Evolutionary conservation across 1,284 basidiomycete species (phyloP), one percentile per base, ranked within the genome.

Genomic region (Malassezia psittaci): DNA sequence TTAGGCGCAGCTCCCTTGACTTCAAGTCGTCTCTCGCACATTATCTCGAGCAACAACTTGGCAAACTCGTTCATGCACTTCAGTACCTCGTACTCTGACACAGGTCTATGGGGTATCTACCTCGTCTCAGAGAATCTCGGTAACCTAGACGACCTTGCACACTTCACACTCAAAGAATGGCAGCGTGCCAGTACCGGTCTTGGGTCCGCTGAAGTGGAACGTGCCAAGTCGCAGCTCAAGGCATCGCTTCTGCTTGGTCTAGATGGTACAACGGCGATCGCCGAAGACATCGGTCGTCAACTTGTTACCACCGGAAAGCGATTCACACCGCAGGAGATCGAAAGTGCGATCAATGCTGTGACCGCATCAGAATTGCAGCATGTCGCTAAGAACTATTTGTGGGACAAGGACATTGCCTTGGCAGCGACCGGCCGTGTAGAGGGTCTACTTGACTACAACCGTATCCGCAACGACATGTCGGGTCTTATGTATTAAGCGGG

Each of bases 1-100:
- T 84, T 98, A 68, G 93, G 93, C 67, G 84, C 90, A 45, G 86
- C 88, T 11, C 82, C 90, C 37, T 81, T 96, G 57, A 84, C 94
- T 66, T 90, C 87, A 62, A 94, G 90, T 54, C 84, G 86, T 58
- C 84, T 99, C 59, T 89, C 87, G 47, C 87, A 93, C 78, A 87
- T 90, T 76, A 81, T 98, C 72, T 89, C 89, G 46, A 81, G 82
- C 61, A 87, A 96, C 83, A 90, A 90, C 80, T 87, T 98, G 74
- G 93, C 94, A 73, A 99, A 98, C 82, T 90, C 87, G 65, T 98
- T 88, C 85, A 94, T 96, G 89, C 90, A 88, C 62, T 99, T 98
- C 84, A 94, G 89, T 39, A 98, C 94, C 11, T 91, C 88, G n/a
- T 99, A 99, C 81, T 91, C 90, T 15, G 94, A 98, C 78, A 98